Evolutionary conservation across 768 basidiomycete genomes (phyloP).

Genomic region (Botryobasidium botryosum): DNA sequence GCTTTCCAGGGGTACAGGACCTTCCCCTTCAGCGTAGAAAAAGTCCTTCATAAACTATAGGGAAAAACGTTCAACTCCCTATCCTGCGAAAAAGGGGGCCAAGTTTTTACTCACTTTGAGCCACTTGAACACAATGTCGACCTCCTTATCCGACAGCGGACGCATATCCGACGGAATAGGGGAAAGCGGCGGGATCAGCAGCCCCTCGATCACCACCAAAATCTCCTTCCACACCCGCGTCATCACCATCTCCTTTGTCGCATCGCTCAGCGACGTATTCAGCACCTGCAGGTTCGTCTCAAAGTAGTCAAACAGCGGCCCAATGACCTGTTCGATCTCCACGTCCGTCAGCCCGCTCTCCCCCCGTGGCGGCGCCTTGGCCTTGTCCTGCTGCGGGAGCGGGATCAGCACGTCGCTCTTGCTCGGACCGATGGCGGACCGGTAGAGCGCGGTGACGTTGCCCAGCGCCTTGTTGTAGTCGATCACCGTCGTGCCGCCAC

Average conservation of each 20-base stretch:
- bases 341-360: slow-evolving; percentile 58
- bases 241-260: slow-evolving; percentile 85
- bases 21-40: slow-evolving; percentile 88
- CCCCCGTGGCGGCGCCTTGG: slow-evolving; percentile 59
- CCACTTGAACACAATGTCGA: slow-evolving; percentile 99
- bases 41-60: slow-evolving; percentile 79
- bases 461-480: slow-evolving; percentile 87
- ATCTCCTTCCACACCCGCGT: slow-evolving; percentile 93
- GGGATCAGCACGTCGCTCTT: slow-evolving; percentile 58
- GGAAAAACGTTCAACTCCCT: too few species aligned
- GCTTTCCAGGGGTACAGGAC: slow-evolving; percentile 67
- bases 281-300: slow-evolving; percentile 84
- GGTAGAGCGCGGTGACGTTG: slow-evolving; percentile 64
- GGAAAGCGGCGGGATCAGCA: slow-evolving; percentile 81
- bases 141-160: slow-evolving; percentile 84
- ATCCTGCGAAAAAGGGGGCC: too few species aligned
- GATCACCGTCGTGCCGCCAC: slow-evolving; percentile 32
- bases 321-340: slow-evolving; percentile 85
- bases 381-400: slow-evolving; percentile 54
- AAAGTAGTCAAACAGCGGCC: slow-evolving; percentile 89
- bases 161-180: slow-evolving; percentile 80
- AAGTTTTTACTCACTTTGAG: slow-evolving; percentile 53
- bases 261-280: slow-evolving; percentile 70
- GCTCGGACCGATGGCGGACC: slow-evolving; percentile 52
- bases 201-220: slow-evolving; percentile 61